Percentiles rank a stretch among this genome's conserved stretches.
phyloP scores from a whole-genome alignment of 108 stramenopile genomes.

The Stephanodiscus minutulus region DNA sequence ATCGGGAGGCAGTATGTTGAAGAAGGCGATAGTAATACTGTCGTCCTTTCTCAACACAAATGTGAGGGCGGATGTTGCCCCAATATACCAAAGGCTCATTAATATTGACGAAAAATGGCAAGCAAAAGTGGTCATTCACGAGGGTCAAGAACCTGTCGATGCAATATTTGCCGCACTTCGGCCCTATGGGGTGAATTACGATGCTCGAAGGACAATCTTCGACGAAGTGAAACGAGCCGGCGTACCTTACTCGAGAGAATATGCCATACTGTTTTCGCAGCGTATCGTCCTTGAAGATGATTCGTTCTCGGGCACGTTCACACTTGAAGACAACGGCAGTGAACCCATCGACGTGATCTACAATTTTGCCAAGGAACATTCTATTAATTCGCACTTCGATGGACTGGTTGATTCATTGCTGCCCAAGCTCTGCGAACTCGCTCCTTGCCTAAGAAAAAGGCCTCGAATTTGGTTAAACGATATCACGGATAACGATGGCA shows the following conservation, averaged over 20 bases:
- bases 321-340: constrained; percentile 43
- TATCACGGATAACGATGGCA: constrained; percentile 19
- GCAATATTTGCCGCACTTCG: constrained; percentile 34
- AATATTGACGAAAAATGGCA: constrained; percentile 30
- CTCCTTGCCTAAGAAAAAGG: constrained; percentile 25
- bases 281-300: constrained; percentile 28
- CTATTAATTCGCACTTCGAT: constrained; percentile 23
- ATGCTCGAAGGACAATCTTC: constrained; percentile 23
- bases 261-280: constrained; percentile 32
- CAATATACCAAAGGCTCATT: constrained; percentile 19
- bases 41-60: neutral
- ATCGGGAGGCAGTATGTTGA: neutral
- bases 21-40: neutral
- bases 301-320: constrained; percentile 21
- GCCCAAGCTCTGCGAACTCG: constrained; percentile 43
- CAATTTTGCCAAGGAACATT: constrained; percentile 33
- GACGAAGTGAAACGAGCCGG: constrained; percentile 22
- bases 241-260: constrained; percentile 27
- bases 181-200: constrained; percentile 27
- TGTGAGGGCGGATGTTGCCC: neutral
- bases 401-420: constrained; percentile 19
- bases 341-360: constrained; percentile 53
- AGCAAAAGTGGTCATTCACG: constrained; percentile 29
- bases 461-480: constrained; percentile 35
- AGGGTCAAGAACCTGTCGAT: constrained; percentile 39